Evolutionary conservation across 1,284 basidiomycete genomes (phyloP), one percentile per base, ranked within the genome.

Genomic region (Heterobasidion parviporum): DNA sequence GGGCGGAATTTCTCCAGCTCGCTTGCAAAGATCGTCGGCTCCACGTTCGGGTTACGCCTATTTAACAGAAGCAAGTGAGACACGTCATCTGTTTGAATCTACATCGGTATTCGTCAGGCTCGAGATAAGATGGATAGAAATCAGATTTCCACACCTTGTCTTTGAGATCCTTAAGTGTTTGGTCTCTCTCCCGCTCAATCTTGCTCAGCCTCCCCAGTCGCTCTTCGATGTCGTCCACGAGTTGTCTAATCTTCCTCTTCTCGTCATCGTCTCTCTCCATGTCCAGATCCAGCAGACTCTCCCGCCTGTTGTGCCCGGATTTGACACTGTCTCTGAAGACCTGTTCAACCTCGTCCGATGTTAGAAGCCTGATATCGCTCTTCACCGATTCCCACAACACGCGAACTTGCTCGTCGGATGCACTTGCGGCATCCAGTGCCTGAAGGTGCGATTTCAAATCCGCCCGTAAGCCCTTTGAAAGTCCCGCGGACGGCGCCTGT

Each of bases 11-110:
- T 98, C 70, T 98, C 95, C 15, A 98, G 81, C 70, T 98, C 95
- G 6, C 87, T 81, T 0, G 93, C 91, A 64, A 98, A 98, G 15
- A 98, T 77, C 1, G 91, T 81, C 0, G 90, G 87, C 63, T 98
- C 94, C 4, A 91, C 87, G 43, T 85, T 84, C 32, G 83, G 81
- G 59, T 93, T 89, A 15, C 94, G 87, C 14, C 93, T 85, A 67
- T 98, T 97, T 54, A 98, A 81, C 2, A 99, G 82, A 1, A 99
- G 81, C 0, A 98, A 77, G 67, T 97, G 94, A 0, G 95, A 98
- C 8, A 99, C 96, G 64, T 99, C 97, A 71, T 99, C 97, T 34
- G 80, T 79, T 81, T 98, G 97, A 50, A 98, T 83, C 92, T 95
- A 65, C 2, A 38, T 49, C 43, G 9, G 15, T 16, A 46, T 50